Evolutionary conservation across 2,329 filamentous ascomycete species (phyloP), one percentile per base, ranked within the genome.

Genomic region (Ceratocystis destructans): DNA sequence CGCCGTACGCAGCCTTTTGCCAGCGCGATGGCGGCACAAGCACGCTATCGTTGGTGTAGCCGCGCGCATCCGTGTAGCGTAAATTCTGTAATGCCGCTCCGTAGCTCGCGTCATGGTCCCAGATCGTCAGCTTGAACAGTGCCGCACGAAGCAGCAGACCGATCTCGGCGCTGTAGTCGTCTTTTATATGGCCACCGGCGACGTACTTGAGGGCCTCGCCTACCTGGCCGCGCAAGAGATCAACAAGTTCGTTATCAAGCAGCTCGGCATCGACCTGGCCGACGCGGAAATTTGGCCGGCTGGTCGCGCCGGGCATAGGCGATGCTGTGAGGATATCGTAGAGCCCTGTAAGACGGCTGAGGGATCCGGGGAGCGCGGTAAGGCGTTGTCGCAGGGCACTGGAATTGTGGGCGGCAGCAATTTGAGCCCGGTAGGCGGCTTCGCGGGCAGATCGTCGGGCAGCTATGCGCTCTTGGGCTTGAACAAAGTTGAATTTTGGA

Each of bases 231-330:
- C 89, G 91, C 68, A 99, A 79, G 70, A 97, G 81, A n/a, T 84
- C 83, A 28, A 97, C 80, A 59, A 99, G 80, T 77, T 97, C 94
- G 73, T 96, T 90, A 75, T 99, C 94, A 20, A 99, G 82, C 62
- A 99, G 80, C 75, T 97, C 94, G 46, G 94, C 91, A 75, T 99
- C 94, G 55, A 97, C 90, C 77, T 99, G 94, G 33, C 93, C 91
- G 33, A 99, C 94, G 65, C 94, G 87, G 74, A 96, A 96, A 10
- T 89, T 87, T 4, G 94, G 93, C 17, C 85, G 80, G 84, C 76
- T 46, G 73, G 44, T 77, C 80, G 80, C 64, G 88, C 73, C 68
- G 79, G 79, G 74, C 83, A 82, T 69, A 90, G 75, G n/a, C 87
- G 86, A 79, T 82, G 3, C 84, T 75, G 66, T 81, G 78, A 67